A percentile compares a stretch with the other conserved stretches of the same genome.
Conservation (phyloP, 106 monocot species). For the Alisma plantagoaquatica region DNA sequence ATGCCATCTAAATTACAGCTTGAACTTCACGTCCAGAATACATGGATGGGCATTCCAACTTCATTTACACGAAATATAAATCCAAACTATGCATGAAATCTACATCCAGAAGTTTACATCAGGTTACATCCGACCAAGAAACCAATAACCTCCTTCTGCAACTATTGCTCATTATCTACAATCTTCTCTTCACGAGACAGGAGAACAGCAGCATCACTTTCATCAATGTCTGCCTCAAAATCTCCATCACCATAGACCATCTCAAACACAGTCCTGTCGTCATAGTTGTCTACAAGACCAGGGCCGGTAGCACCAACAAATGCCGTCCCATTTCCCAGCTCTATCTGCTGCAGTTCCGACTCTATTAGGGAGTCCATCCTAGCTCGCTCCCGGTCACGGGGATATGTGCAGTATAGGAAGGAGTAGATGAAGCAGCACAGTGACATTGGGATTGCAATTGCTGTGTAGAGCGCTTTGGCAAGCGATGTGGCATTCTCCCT, state of each 20-base stretch:
- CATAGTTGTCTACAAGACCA: not conserved
- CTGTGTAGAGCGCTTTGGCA: conserved; percentile 77
- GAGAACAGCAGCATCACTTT: conserved; percentile 24
- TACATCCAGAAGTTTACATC: no score
- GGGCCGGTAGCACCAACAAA: no score
- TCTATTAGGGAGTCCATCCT: conserved; percentile 59
- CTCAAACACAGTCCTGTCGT: conserved; percentile 20
- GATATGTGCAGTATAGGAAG: conserved; percentile 71
- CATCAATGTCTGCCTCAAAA: conserved; percentile 23
- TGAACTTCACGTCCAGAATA: no score
- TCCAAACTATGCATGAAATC: no score
- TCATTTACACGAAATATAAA: no score
- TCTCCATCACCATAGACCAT: conserved; percentile 32
- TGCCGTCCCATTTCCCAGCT: conserved; percentile 29
- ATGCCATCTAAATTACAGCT: no score
- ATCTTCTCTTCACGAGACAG: not conserved
- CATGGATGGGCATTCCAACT: no score
- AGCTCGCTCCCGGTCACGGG: conserved; percentile 69
- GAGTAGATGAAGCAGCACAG: conserved; percentile 78
- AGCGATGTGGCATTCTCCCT: conserved; percentile 67
- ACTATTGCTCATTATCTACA: not conserved
- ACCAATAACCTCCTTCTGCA: no score
- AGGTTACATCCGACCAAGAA: no score
- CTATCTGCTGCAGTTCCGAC: conserved; percentile 59
- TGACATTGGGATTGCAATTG: conserved; percentile 69